Percentiles rank a stretch among this genome's conserved stretches.
Evolutionary conservation across 2,329 filamentous ascomycete species (phyloP).

Genomic region (Arthrinium phaeospermum): DNA sequence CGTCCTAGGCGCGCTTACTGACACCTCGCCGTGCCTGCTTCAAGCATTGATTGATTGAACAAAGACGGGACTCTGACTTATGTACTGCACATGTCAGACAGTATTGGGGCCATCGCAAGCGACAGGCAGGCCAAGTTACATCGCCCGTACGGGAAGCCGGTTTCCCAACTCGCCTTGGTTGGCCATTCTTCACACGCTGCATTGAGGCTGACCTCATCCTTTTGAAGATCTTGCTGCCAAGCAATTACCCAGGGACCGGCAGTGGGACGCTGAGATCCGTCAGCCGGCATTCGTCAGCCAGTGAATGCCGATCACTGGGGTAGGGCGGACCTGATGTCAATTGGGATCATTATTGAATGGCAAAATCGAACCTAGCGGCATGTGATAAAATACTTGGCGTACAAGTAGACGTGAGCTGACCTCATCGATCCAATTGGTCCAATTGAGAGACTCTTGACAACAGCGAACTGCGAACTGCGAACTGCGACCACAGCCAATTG

Average conservation of each 20-base stretch:
- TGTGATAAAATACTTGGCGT: not conserved
- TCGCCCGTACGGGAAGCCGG: not conserved
- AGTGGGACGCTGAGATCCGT: not conserved
- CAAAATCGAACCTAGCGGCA: not conserved
- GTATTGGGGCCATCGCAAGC: not conserved
- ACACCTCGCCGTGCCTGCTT: not conserved
- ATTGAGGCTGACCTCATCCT: constrained; percentile 9
- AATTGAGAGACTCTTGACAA: not conserved
- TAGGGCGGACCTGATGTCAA: not conserved
- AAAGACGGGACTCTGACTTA: not conserved
- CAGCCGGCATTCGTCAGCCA: constrained; percentile 7
- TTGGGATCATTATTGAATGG: constrained; percentile 1
- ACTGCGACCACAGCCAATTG: not conserved
- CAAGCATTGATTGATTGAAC: not conserved
- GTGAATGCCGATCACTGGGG: constrained; percentile 14
- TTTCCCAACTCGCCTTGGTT: not conserved
- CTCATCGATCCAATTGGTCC: not conserved
- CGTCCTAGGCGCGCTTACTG: not conserved
- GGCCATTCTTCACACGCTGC: not conserved
- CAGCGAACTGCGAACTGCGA: too few relatives aligned
- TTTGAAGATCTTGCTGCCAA: constrained; percentile 3
- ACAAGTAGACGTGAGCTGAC: not conserved
- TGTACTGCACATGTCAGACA: not conserved
- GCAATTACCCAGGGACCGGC: constrained; percentile 11
- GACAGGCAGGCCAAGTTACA: not conserved